A percentile compares a stretch with the other conserved stretches of the same genome.
phyloP scores from a whole-genome alignment of 1,284 basidiomycete species.

The Cutaneotrichosporon sp. region DNA sequence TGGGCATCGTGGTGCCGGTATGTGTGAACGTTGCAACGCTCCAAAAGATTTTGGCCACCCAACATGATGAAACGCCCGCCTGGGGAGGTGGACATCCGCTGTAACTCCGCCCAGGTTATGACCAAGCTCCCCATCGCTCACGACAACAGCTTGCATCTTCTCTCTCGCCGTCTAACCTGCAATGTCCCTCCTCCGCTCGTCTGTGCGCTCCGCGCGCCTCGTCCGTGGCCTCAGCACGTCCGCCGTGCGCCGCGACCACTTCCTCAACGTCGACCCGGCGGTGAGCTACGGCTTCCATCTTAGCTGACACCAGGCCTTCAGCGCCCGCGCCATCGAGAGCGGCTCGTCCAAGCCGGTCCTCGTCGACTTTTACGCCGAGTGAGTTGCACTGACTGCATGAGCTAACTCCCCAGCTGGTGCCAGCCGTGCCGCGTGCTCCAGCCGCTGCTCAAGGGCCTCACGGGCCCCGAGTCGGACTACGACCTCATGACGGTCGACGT shows the following conservation, averaged over 20 bases:
- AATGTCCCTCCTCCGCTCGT: conserved; percentile 16
- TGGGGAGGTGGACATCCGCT: neutral
- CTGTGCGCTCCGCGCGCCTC: conserved; percentile 3
- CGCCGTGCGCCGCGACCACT: conserved; percentile 28
- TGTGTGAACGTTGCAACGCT: neutral
- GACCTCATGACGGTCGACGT: conserved; percentile 47
- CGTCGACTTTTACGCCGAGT: conserved; percentile 48
- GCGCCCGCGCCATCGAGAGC: conserved; percentile 22
- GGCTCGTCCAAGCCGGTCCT: conserved; percentile 34
- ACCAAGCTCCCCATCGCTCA: neutral
- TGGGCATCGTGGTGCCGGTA: conserved; percentile 28
- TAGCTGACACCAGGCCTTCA: conserved; percentile 25
- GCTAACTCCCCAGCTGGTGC: conserved; percentile 38
- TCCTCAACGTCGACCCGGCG: conserved; percentile 29
- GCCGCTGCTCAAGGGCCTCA: conserved; percentile 40
- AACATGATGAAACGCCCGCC: neutral
- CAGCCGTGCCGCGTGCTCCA: conserved; percentile 46
- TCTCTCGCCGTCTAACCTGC: neutral
- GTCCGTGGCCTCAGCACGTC: conserved; percentile 18
- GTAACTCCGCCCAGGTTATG: neutral
- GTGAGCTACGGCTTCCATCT: conserved; percentile 12
- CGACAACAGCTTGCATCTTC: neutral
- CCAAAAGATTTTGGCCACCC: conserved; percentile 15
- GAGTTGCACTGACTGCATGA: conserved; percentile 10
- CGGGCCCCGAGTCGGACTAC: conserved; percentile 31